phyloP scores from a whole-genome alignment of 768 basidiomycete genomes.

The Amanita jacksonii region DNA sequence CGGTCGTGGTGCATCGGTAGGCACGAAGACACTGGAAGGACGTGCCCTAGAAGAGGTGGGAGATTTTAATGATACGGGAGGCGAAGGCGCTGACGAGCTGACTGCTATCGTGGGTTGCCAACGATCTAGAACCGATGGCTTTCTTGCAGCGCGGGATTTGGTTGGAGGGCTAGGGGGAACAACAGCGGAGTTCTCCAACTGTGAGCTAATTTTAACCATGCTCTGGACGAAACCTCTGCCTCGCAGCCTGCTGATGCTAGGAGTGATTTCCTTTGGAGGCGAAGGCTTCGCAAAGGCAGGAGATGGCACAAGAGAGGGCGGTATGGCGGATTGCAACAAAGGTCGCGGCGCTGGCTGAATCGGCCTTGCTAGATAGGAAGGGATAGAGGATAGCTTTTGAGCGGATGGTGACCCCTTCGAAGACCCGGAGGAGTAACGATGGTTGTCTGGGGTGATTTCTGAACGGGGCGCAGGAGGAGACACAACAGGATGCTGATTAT shows the following conservation, averaged over 20 bases:
- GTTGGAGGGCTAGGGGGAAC: constrained; percentile 23
- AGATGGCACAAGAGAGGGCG: constrained; percentile 35
- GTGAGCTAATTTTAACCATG: constrained; percentile 62
- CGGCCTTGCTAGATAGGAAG: constrained; percentile 41
- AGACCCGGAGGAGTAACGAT: constrained; percentile 17
- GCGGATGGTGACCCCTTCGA: constrained; percentile 20
- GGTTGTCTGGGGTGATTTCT: constrained; percentile 15
- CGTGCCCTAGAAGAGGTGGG: constrained; percentile 10
- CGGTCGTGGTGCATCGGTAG: not conserved
- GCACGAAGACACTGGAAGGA: not conserved
- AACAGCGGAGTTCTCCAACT: constrained; percentile 34
- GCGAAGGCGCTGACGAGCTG: constrained; percentile 22
- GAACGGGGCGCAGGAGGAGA: constrained; percentile 14
- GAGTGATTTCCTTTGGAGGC: constrained; percentile 61
- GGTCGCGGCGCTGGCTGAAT: constrained; percentile 40
- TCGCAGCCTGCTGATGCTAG: constrained; percentile 73
- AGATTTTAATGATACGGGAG: constrained; percentile 22
- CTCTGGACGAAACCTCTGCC: constrained; percentile 83
- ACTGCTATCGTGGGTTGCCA: constrained; percentile 42
- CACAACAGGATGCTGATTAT: not conserved
- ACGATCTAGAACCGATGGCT: constrained; percentile 57
- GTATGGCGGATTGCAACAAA: constrained; percentile 32
- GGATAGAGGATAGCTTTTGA: constrained; percentile 24
- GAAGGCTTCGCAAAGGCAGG: constrained; percentile 51
- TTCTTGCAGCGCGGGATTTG: constrained; percentile 25